Evolutionary conservation across 1,139 yeast genomes (phyloP), one percentile per base, ranked within the genome.

Genomic region (Yamadazyma sp.): DNA sequence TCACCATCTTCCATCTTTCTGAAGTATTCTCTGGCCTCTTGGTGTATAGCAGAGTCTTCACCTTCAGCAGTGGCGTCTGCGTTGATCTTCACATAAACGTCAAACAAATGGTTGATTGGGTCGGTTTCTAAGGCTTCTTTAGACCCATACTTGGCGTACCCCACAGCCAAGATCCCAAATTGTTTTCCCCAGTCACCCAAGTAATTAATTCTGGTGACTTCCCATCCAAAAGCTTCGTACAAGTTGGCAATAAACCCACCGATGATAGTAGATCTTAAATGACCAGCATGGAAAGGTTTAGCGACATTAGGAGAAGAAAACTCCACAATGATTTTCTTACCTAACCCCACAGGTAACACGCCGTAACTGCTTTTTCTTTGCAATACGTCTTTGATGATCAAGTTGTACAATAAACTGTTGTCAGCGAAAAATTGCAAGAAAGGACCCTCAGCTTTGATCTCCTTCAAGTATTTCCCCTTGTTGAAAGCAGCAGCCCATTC

Each of bases 101-200:
- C 94, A 55, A 89, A 94, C 62, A 94, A 76, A 63, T 94, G 98
- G 67, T 89, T 83, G 59, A 94, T 91, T 44, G 99, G 98, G 61
- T 94, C 95, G 39, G 61, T 58, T 41, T 73, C 73, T 49, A 92
- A 75, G 42, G 71, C 69, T 55, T 83, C 87, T 59, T 86, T 96
- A 47, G 75, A 67, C 38, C 99, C 99, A 58, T 86, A 92, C 57
- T 77, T 80, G 43, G 80, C 79, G 61, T 85, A 92, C 38, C 98
- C 99, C 49, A 94, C 84, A 24, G 98, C 98, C 51, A 92, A 76
- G 39, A 91, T 70, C 64, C 98, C 99, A 59, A 92, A 92, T 71
- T 92, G 99, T 67, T 94, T 92, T 42, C 99, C 99, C 98, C 98
- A 92, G 69, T 92, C 99, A 59, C 99, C 99, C 52, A 92, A 75